These are phyloP conservation scores for Bifiguratus adelaidae DNA, from an alignment of 192 early-diverging fungal species.

Conservation along the genomic window DNA sequence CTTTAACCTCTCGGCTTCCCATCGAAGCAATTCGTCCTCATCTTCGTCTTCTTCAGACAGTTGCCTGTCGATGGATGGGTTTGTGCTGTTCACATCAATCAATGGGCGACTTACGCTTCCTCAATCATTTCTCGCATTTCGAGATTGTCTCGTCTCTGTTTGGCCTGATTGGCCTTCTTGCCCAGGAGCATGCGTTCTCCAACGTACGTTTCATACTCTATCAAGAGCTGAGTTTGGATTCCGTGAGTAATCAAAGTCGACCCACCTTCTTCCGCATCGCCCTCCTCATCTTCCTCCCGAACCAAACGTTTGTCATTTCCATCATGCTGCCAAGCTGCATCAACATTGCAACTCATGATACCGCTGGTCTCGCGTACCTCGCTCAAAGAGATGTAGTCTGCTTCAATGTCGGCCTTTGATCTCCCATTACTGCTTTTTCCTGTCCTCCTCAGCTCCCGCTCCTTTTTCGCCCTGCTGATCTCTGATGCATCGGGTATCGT, in stretches of 20 bases:
- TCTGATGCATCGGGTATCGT: slow-evolving; percentile 36
- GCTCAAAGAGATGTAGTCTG: slow-evolving; percentile 15
- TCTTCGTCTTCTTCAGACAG: slow-evolving; percentile 33
- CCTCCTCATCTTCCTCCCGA: slow-evolving; percentile 47
- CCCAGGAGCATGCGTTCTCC: slow-evolving; percentile 34
- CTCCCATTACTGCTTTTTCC: no score
- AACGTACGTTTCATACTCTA: slow-evolving; percentile 37
- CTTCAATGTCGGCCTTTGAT: slow-evolving; percentile 7
- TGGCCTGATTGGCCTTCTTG: slow-evolving; percentile 24
- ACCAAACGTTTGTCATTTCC: slow-evolving; percentile 18
- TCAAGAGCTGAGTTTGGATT: neutral
- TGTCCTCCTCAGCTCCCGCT: slow-evolving; percentile 35
- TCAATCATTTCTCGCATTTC: slow-evolving; percentile 37
- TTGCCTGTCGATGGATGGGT: slow-evolving; percentile 10
- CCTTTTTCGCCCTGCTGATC: slow-evolving; percentile 42
- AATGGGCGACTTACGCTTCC: slow-evolving; percentile 23
- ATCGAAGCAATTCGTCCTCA: slow-evolving; percentile 35
- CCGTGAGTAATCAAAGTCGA: neutral
- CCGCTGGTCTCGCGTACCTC: slow-evolving; percentile 2
- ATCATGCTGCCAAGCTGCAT: neutral
- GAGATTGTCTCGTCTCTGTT: slow-evolving; percentile 20
- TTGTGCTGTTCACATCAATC: neutral
- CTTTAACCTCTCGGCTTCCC: slow-evolving; percentile 42
- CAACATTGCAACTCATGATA: neutral
- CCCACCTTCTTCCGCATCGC: slow-evolving; percentile 41